Evolutionary conservation across 805 yeast species (phyloP), one percentile per base, ranked within the genome.

Genomic region (Starmerella cellae): DNA sequence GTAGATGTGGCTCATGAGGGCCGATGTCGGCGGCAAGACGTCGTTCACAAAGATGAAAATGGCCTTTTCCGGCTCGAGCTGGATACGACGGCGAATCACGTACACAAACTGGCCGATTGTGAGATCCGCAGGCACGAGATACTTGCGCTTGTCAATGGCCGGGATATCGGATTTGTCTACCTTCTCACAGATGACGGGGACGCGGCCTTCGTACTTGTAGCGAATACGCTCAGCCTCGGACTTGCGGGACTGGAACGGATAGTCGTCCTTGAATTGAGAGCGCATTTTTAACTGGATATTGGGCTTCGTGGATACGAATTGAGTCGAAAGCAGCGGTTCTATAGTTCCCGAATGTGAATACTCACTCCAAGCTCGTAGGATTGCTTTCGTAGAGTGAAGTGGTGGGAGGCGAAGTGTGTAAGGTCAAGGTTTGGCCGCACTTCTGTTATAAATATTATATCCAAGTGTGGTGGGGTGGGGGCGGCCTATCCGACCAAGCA

Each of bases 21-120:
- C 94, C 18, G 97, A 96, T 2, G 98, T 91, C 37, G 97, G 97
- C 10, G 98, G 98, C 54, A 91, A 72, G 44, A 91, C 85, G 61
- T 91, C 98, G 60, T 91, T 88, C 50, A 91, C 95, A 62, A 91
- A 91, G 52, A 91, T 85, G 64, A 91, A 91, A 51, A 91, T 88
- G 35, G 98, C 98, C 77, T 88, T 87, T 63, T 91, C 98, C 23
- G 95, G 82, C 37, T 95, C 95, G 50, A 91, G 73, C 69, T 82
- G 82, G 63, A 91, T 87, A 62, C 98, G 79, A 67, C 88, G 87
- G 65, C 98, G 79, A 55, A 91, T 84, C 47, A 91, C 98, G 59
- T 91, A 91, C 35, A 91, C 98, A 66, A 91, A 88, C 64, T 91
- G 98, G 34, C 98, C 98, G 46, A 91, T 95, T 0, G 96, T 84